Conservation (phyloP, 257 asterid genomes). For the Primulina huaijiensis region DNA sequence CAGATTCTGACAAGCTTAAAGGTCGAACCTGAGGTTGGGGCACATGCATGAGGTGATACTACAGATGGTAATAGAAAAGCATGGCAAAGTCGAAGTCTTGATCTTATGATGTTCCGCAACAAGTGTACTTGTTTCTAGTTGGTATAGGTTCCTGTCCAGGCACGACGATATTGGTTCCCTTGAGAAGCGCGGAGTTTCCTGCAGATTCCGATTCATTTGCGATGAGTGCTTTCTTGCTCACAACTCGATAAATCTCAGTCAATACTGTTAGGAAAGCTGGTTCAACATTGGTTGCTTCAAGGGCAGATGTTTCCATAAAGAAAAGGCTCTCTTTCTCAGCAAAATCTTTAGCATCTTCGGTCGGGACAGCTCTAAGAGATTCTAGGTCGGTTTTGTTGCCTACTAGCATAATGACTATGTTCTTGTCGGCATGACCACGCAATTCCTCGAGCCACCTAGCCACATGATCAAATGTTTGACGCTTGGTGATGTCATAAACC, state of each 20-base stretch:
- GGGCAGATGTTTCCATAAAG: constrained; percentile 91
- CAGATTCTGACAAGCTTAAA: not conserved
- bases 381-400: constrained; percentile 88
- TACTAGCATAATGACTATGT: constrained; percentile 72
- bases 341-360: constrained; percentile 81
- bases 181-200: constrained; percentile 68
- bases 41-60: not conserved
- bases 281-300: constrained; percentile 79
- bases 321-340: constrained; percentile 76
- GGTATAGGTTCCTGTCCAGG: constrained; percentile 64
- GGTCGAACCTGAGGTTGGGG: not conserved
- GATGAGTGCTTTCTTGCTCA: constrained; percentile 71
- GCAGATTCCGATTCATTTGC: constrained; percentile 73
- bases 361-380: constrained; percentile 56
- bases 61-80: not conserved
- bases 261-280: constrained; percentile 64
- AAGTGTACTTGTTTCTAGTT: constrained; percentile 45
- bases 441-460: constrained; percentile 83
- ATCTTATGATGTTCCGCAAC: constrained; percentile 59
- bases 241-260: constrained; percentile 71
- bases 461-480: constrained; percentile 71
- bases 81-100: constrained; percentile 19
- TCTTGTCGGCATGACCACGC: constrained; percentile 77
- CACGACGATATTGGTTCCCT: constrained; percentile 63
- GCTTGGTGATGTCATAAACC: constrained; percentile 77